Evolutionary conservation across 495 filamentous ascomycete genomes (phyloP).

Genomic region (Wilcoxina mikolae): DNA sequence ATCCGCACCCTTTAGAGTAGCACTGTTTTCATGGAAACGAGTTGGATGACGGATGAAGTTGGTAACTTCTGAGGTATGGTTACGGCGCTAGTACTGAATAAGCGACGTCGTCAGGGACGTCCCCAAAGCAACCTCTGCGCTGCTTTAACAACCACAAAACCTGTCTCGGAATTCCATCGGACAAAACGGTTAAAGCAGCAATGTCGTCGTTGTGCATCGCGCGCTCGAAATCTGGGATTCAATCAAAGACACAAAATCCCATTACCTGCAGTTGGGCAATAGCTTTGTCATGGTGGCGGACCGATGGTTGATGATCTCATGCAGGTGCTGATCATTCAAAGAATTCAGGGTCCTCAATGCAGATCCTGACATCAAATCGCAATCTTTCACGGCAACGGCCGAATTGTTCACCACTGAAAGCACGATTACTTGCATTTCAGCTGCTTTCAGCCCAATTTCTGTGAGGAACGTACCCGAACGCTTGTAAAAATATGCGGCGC

Average conservation of each 20-base stretch:
- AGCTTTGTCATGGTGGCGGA: neutral
- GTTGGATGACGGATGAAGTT: too few species aligned
- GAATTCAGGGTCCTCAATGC: neutral
- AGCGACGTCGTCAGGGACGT: constrained; percentile 4
- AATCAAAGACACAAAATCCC: neutral
- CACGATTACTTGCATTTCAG: neutral
- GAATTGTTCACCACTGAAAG: neutral
- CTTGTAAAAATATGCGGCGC: neutral
- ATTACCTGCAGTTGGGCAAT: neutral
- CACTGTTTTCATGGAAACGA: too few species aligned
- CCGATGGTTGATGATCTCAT: constrained; percentile 6
- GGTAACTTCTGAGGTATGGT: too few species aligned
- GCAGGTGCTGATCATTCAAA: neutral
- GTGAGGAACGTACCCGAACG: too few species aligned
- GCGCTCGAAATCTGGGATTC: neutral
- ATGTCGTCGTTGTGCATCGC: neutral
- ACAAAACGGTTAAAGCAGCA: neutral
- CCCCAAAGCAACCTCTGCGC: neutral
- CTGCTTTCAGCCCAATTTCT: neutral
- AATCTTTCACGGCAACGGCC: neutral
- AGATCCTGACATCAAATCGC: constrained; percentile 5
- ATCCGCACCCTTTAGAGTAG: too few species aligned
- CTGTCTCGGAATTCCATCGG: neutral
- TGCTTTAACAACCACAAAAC: neutral
- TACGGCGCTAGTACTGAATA: too few species aligned